Percentiles rank a stretch among this genome's conserved stretches.
These are phyloP conservation scores for Amaranthus palmeri DNA, from an alignment of 148 eudicot species.

Conservation along the genomic window DNA sequence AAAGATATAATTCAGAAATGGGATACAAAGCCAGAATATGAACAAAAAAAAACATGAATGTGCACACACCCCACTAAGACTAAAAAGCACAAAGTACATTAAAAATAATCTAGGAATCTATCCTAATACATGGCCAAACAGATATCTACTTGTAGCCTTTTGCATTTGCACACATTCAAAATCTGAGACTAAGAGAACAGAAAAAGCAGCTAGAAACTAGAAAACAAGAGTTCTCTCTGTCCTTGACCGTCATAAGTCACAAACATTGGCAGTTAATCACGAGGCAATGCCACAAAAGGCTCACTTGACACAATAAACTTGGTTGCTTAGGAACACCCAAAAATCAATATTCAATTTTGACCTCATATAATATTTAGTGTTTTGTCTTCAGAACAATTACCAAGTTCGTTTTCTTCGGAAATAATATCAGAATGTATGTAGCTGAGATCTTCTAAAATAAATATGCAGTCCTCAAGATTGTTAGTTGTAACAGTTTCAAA, in stretches of 20 bases:
- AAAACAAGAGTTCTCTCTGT: background rate
- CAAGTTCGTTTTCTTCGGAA: too few species aligned
- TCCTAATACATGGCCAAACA: background rate
- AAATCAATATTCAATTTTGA: too few species aligned
- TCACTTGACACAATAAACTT: background rate
- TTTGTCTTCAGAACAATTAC: too few species aligned
- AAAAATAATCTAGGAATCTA: background rate
- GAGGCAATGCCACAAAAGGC: background rate
- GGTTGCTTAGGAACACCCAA: too few species aligned
- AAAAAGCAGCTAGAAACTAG: background rate
- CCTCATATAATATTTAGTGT: too few species aligned
- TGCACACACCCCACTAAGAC: background rate
- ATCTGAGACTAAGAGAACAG: background rate
- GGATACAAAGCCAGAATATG: background rate
- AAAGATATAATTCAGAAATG: background rate
- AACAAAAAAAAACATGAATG: background rate
- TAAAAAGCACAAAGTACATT: background rate
- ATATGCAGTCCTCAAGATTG: background rate
- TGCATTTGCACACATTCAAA: background rate
- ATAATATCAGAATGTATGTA: too few species aligned
- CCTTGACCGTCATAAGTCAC: background rate
- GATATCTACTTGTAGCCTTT: background rate
- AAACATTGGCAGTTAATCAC: background rate
- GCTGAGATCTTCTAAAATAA: too few species aligned
- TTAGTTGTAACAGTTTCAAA: background rate